Evolutionary conservation across 371 early-diverging fungal species (phyloP), one percentile per base, ranked within the genome.

Genomic region (Thermomucor indicae-seudaticae): DNA sequence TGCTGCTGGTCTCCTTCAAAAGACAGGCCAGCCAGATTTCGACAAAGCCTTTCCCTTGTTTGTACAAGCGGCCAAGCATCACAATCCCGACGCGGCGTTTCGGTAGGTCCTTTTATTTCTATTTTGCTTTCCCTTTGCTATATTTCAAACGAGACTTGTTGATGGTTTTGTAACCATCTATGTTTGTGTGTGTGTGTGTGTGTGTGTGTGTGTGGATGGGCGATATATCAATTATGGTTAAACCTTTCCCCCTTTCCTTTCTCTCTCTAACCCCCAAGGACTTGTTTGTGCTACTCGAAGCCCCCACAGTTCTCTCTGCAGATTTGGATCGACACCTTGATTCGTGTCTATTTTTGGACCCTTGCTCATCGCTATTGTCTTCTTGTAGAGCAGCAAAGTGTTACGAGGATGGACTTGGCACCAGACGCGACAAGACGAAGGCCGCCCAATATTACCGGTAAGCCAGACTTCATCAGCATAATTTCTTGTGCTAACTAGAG

Each of bases 381-480:
- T 51, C 16, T 46, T 41, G 25, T 68, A 74, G 82, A 24, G 70
- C 79, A 19, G 85, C 73, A 32, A 75, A 77, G 41, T 85, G 81
- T 49, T 79, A 84, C 62, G 85, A 86, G 60, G 75, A 81, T 43
- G 85, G 85, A 27, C 48, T 79, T 40, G 86, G 86, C 24, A 75
- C 79, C 20, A 58, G 69, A 34, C 73, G 65, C 37, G 80, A 83
- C 41, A 67, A 57, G 57, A 58, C 64, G 2, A 76, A 81, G 46
- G 78, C 87, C 19, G 65, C 78, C 17, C 83, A 81, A 54, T 82
- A 79, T 46, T 88, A 83, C 52, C 71, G 68, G 80, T 82, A 67
- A 43, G 16, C 30, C 35, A 19, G 43, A 50, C 38, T 51, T 43
- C 30, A 38, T 35, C 20, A 16, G 37, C 39, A 16, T 41, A n/a